Percentiles rank a stretch among this genome's conserved stretches.
Conservation (phyloP, 768 basidiomycete species). For the Russula vinacea region DNA sequence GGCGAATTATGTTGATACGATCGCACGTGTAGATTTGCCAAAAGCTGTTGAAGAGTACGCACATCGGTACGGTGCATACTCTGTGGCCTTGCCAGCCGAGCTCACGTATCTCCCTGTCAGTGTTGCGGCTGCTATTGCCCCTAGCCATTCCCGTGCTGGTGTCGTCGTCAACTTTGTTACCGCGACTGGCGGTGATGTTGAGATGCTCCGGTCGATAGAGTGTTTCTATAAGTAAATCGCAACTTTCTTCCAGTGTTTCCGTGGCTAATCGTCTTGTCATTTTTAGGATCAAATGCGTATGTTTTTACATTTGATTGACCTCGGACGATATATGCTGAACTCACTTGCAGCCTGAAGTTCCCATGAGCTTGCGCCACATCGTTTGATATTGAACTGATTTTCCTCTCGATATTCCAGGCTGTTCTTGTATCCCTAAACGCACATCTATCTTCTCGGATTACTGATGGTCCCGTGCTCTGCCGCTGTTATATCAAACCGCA, state of each 20-base stretch:
- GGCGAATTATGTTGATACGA: background rate
- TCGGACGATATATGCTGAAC: constrained; percentile 29
- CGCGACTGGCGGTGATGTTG: constrained; percentile 95
- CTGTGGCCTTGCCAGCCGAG: constrained; percentile 20
- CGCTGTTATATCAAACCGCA: constrained; percentile 50
- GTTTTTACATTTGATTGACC: constrained; percentile 34
- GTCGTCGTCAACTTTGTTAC: constrained; percentile 96
- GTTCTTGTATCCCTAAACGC: constrained; percentile 82
- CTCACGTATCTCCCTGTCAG: constrained; percentile 40
- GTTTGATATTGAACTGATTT: constrained; percentile 52
- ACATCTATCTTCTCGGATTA: constrained; percentile 38
- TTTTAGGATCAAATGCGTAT: constrained; percentile 69
- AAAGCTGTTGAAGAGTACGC: constrained; percentile 98
- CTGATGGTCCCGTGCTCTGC: constrained; percentile 33
- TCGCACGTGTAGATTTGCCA: constrained; percentile 61
- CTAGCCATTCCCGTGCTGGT: constrained; percentile 82
- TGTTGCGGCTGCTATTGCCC: constrained; percentile 84
- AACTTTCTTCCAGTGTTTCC: background rate
- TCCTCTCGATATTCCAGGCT: constrained; percentile 39
- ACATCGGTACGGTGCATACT: constrained; percentile 64
- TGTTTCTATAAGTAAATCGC: constrained; percentile 87
- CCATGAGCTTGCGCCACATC: constrained; percentile 85
- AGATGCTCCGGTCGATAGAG: constrained; percentile 97
- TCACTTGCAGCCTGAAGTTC: constrained; percentile 74
- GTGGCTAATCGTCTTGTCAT: constrained; percentile 14